These are phyloP conservation scores for Pelargonium fulgidum DNA, from an alignment of 441 rosid species.

Conservation along the genomic window DNA sequence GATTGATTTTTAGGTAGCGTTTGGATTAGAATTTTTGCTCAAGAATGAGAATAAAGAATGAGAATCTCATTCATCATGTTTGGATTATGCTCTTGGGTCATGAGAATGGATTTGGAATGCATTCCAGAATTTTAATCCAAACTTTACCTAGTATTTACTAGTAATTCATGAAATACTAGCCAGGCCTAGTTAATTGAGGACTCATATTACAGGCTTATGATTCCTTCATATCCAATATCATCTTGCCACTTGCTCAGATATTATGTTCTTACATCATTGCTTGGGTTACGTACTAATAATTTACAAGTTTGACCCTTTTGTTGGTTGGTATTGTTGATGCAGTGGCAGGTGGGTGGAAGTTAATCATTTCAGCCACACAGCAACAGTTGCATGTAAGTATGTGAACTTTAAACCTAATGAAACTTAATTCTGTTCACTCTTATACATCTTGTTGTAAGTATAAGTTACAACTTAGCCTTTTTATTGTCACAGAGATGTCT, in stretches of 20 bases:
- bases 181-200: background rate
- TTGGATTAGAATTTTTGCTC: background rate
- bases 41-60: too few relatives aligned
- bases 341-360: constrained; percentile 60
- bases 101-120: too few relatives aligned
- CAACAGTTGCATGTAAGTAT: constrained; percentile 15
- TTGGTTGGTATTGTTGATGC: constrained; percentile 34
- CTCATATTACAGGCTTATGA: background rate
- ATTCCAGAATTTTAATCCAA: too few relatives aligned
- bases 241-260: background rate
- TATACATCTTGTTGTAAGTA: background rate
- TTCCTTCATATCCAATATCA: background rate
- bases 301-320: constrained; percentile 18
- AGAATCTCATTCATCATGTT: too few relatives aligned
- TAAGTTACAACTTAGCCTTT: background rate
- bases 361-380: constrained; percentile 9
- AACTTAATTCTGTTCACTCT: background rate
- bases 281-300: constrained; percentile 8
- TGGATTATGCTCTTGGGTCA: too few relatives aligned
- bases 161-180: background rate
- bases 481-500: background rate
- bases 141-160: too few relatives aligned
- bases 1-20: background rate
- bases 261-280: constrained; percentile 4
- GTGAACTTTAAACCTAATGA: background rate